Evolutionary conservation across 768 basidiomycete genomes (phyloP).

Genomic region (Cystobasidium tubakii): DNA sequence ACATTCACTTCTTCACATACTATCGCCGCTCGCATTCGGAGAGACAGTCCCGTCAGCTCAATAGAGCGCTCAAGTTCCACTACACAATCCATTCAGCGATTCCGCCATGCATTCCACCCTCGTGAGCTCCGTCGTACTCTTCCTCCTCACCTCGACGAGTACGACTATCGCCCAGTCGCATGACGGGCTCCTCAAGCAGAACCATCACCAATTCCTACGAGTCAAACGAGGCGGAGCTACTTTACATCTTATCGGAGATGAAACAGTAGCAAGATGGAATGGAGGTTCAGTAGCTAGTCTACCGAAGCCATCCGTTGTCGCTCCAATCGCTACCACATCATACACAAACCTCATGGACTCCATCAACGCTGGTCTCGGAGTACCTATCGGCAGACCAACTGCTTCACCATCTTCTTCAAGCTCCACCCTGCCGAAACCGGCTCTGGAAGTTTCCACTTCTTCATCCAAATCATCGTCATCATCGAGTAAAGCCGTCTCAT

Average conservation of each 20-base stretch:
- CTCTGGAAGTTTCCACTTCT: slow-evolving; percentile 10
- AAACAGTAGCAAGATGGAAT: slow-evolving; percentile 30
- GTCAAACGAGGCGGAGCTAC: slow-evolving; percentile 24
- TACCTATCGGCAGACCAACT: slow-evolving; percentile 9
- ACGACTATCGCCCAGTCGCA: slow-evolving; percentile 9
- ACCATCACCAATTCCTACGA: slow-evolving; percentile 13
- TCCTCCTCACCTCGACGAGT: slow-evolving; percentile 7
- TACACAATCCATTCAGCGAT: no score
- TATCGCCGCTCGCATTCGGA: not conserved
- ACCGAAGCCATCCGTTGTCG: slow-evolving; percentile 18
- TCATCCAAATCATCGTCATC: slow-evolving; percentile 28
- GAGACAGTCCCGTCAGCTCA: not conserved
- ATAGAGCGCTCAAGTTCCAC: no score
- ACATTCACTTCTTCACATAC: no score
- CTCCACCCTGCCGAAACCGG: not conserved
- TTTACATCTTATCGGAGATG: slow-evolving; percentile 26
- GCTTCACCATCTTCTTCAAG: slow-evolving; percentile 7
- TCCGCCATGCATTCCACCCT: slow-evolving; percentile 10
- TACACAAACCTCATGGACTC: slow-evolving; percentile 31
- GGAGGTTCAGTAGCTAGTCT: slow-evolving; percentile 12
- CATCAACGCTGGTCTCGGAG: slow-evolving; percentile 29
- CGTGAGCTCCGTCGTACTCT: slow-evolving; percentile 5
- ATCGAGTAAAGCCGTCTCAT: not conserved
- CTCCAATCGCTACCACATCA: not conserved
- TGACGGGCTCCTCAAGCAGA: slow-evolving; percentile 11